A percentile compares a stretch with the other conserved stretches of the same genome.
Conservation (phyloP, 2,329 filamentous ascomycete genomes). For the Laburnicola sp. region DNA sequence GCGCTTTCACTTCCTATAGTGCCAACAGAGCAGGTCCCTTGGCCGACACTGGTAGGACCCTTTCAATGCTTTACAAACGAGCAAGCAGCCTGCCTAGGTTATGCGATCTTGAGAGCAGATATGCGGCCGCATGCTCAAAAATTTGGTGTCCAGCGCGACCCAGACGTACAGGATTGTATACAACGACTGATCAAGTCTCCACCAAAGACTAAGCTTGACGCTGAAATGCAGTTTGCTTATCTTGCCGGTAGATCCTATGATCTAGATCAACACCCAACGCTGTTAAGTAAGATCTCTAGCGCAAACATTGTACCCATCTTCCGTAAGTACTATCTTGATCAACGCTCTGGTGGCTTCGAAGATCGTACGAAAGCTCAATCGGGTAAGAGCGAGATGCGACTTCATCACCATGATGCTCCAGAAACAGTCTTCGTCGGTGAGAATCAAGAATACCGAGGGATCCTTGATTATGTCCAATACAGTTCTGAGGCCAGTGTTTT, state of each 20-base stretch:
- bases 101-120: slow-evolving; percentile 73
- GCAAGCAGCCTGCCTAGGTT: slow-evolving; percentile 75
- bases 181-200: slow-evolving; percentile 71
- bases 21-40: slow-evolving; percentile 68
- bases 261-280: slow-evolving; percentile 53
- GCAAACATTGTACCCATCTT: slow-evolving; percentile 46
- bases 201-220: slow-evolving; percentile 67
- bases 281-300: slow-evolving; percentile 31
- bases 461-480: slow-evolving; percentile 98
- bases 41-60: slow-evolving; percentile 68
- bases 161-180: slow-evolving; percentile 75
- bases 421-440: slow-evolving; percentile 78
- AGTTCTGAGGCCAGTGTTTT: slow-evolving; percentile 86
- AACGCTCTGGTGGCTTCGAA: slow-evolving; percentile 37
- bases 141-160: slow-evolving; percentile 83
- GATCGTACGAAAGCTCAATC: slow-evolving; percentile 35
- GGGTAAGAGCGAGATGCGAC: slow-evolving; percentile 47
- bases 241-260: slow-evolving; percentile 78
- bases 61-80: slow-evolving; percentile 82
- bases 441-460: slow-evolving; percentile 74
- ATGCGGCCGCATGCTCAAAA: slow-evolving; percentile 80
- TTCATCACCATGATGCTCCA: slow-evolving; percentile 63
- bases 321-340: slow-evolving; percentile 39
- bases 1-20: slow-evolving; percentile 55
- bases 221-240: slow-evolving; percentile 77